Evolutionary conservation across 1,139 yeast species (phyloP).

Genomic region (Diutina siamensis): DNA sequence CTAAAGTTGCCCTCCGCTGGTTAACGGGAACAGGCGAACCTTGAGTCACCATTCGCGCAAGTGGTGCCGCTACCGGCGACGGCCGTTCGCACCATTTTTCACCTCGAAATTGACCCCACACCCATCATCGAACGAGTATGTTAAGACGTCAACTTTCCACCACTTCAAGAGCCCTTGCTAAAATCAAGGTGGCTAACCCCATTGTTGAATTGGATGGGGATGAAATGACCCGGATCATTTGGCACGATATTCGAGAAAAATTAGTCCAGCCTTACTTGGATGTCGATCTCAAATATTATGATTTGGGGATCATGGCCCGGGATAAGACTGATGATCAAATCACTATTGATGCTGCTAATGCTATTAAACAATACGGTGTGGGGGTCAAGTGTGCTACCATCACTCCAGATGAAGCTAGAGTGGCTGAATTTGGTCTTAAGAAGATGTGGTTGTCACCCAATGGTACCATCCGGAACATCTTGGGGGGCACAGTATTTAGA

Average conservation of each 20-base stretch:
- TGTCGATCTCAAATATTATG: constrained; percentile 65
- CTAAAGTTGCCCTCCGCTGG: too few species aligned
- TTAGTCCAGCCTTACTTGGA: constrained; percentile 62
- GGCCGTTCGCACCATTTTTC: too few species aligned
- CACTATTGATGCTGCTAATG: constrained; percentile 66
- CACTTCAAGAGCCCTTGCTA: constrained; percentile 12
- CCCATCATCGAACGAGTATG: neutral
- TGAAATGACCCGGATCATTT: constrained; percentile 78
- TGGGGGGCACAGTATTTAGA: constrained; percentile 77
- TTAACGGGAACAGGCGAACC: too few species aligned
- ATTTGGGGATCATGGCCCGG: constrained; percentile 58
- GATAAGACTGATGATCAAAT: constrained; percentile 65
- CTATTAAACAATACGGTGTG: constrained; percentile 65
- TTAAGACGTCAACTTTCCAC: constrained; percentile 1
- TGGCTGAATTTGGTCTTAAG: constrained; percentile 59
- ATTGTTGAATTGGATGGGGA: constrained; percentile 80
- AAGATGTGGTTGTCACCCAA: constrained; percentile 84
- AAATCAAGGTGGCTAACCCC: constrained; percentile 60
- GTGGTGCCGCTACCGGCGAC: neutral
- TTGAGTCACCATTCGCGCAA: too few species aligned
- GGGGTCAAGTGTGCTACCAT: constrained; percentile 83
- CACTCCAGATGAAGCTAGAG: constrained; percentile 78
- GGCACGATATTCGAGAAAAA: constrained; percentile 64
- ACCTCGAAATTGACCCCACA: neutral
- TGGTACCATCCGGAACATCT: constrained; percentile 72